Base-by-base conservation (phyloP, 768 basidiomycete species). In the Mycena venus region DNA sequence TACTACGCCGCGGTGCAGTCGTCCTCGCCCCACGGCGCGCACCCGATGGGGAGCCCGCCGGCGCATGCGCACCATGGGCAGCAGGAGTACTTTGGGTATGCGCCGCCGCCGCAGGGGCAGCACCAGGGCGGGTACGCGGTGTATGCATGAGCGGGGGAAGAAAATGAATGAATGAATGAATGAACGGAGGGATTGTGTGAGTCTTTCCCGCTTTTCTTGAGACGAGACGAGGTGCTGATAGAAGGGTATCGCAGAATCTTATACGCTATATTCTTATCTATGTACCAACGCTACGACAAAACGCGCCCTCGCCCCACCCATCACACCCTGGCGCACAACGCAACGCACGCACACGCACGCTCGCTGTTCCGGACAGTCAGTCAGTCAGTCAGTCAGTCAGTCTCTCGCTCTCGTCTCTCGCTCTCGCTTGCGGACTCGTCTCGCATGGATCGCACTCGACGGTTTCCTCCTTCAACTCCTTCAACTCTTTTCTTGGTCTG, bases 1-100 rank as follows among this genome's bases (percentile, higher is more conserved):
- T 74, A 74, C 21, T 74, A 74, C n/a, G 73, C 73, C 10, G 63
- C 73, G 58, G 8, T 74, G 23, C 61, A 64, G 62, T 5, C 21
- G 36, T 38, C 40, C 59, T 25, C 36, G 1, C 47, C 15, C 11
- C 36, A 38, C 36, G 36, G 23, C 21, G 6, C 47, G 8, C 59
- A 40, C 14, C 10, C 25, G n/a, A n/a, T n/a, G n/a, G n/a, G n/a
- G n/a, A n/a, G n/a, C 15, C 27, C 40, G n/a, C 27, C 36, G 14
- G 36, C 36, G 49, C 66, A 62, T n/a, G n/a, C n/a, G n/a, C 19
- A 15, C 15, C 31, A 53, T 4, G 14, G 23, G 44, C 36, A 40
- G 23, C 19, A 1, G 29, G 53, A 44, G 61, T 42, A 47, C 42
- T 42, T 29, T 21, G 34, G 9, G 36, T 29, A 62, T 15, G 25